A percentile compares a stretch with the other conserved stretches of the same genome.
These are phyloP conservation scores for Lecanicillium sp. DNA, from an alignment of 2,329 filamentous ascomycete species.

Conservation along the genomic window DNA sequence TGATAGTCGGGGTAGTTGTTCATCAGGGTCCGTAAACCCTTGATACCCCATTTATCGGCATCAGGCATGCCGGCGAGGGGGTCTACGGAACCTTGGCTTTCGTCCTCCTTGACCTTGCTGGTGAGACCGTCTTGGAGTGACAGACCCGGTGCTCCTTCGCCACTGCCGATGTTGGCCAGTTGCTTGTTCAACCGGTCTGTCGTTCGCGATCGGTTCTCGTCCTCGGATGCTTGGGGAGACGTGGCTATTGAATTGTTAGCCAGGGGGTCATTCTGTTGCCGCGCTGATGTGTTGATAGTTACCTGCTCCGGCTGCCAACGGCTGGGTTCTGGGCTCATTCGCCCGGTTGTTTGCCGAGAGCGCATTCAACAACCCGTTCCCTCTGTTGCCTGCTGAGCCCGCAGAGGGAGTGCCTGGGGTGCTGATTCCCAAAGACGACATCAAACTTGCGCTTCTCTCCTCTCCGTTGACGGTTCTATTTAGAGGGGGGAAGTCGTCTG, in stretches of 20 bases:
- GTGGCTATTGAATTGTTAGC: neutral
- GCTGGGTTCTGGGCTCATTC: conserved; percentile 40
- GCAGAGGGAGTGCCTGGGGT: conserved; percentile 36
- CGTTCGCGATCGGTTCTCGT: conserved; percentile 1
- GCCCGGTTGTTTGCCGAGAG: conserved; percentile 53
- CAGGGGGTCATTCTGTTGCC: too few relatives aligned
- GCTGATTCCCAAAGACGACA: conserved; percentile 50
- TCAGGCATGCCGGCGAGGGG: conserved; percentile 56
- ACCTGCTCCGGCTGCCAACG: conserved; percentile 36
- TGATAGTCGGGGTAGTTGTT: conserved; percentile 59
- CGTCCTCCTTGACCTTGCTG: conserved; percentile 34
- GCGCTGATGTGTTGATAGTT: neutral
- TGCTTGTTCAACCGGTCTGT: conserved; percentile 7
- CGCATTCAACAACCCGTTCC: conserved; percentile 58
- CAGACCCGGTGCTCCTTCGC: neutral
- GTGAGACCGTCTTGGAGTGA: conserved; percentile 1
- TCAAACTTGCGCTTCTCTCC: conserved; percentile 45
- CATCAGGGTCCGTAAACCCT: conserved; percentile 58
- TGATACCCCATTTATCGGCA: conserved; percentile 59
- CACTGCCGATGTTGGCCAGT: conserved; percentile 3
- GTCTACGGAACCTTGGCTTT: conserved; percentile 44
- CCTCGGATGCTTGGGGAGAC: neutral
- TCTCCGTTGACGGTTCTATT: conserved; percentile 53
- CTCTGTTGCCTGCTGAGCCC: conserved; percentile 38
- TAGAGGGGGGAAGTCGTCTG: conserved; percentile 58